Conservation (phyloP, 2,329 filamentous ascomycete genomes). For the Pseudogymnoascus destructans region DNA sequence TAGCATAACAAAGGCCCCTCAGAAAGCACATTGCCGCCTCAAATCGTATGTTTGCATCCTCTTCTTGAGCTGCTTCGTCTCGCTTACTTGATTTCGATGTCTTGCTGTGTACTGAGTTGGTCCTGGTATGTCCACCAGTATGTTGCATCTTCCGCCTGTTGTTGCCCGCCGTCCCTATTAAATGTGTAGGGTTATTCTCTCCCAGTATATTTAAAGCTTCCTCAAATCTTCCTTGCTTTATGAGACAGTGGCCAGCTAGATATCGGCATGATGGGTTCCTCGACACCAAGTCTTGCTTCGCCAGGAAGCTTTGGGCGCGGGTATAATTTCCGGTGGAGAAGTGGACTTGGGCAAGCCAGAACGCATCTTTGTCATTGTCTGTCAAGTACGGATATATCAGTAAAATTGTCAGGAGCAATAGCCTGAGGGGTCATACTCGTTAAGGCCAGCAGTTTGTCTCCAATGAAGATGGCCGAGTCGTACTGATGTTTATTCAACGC, state of each 20-base stretch:
- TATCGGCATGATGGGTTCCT: conserved; percentile 83
- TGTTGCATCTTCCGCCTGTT: conserved; percentile 59
- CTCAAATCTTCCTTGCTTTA: conserved; percentile 82
- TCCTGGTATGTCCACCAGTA: conserved; percentile 38
- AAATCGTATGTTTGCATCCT: conserved; percentile 64
- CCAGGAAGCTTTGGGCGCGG: conserved; percentile 74
- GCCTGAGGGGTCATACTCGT: conserved; percentile 51
- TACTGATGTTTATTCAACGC: conserved; percentile 93
- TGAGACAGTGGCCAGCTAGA: conserved; percentile 82
- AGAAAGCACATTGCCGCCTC: conserved; percentile 97
- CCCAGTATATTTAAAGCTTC: conserved; percentile 79
- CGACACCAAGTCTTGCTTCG: conserved; percentile 66
- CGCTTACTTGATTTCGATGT: conserved; percentile 22
- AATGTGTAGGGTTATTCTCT: conserved; percentile 84
- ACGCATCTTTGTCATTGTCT: conserved; percentile 91
- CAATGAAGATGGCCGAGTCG: conserved; percentile 91
- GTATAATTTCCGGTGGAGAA: conserved; percentile 93
- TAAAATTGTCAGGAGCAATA: neutral
- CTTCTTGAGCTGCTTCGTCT: conserved; percentile 38
- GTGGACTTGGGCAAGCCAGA: conserved; percentile 96
- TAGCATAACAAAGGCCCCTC: conserved; percentile 84
- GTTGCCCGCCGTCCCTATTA: conserved; percentile 56
- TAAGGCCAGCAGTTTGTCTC: conserved; percentile 88
- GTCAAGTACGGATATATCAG: conserved; percentile 9
- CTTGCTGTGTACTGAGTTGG: conserved; percentile 37